These are phyloP conservation scores for Platanthera guangdongensis DNA, from an alignment of 106 monocot species.

Conservation along the genomic window DNA sequence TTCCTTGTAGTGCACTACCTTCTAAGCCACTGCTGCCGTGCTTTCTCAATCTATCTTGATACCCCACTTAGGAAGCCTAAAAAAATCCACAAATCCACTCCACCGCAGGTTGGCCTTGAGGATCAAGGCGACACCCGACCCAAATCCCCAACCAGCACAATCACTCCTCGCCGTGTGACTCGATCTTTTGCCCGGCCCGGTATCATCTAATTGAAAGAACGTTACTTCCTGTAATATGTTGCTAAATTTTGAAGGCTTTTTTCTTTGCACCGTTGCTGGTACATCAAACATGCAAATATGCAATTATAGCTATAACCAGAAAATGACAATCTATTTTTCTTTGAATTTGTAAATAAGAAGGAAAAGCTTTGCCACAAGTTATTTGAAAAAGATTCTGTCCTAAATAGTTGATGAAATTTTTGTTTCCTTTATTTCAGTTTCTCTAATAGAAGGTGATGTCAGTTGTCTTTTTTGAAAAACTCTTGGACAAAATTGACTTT, in stretches of 20 bases:
- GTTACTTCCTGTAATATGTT: neutral
- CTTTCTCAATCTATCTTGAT: too few relatives aligned
- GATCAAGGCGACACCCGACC: too few relatives aligned
- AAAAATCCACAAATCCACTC: too few relatives aligned
- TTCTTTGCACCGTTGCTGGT: neutral
- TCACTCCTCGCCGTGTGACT: too few relatives aligned
- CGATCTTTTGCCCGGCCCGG: too few relatives aligned
- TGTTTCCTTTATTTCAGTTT: neutral
- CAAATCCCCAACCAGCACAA: too few relatives aligned
- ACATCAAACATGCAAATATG: neutral
- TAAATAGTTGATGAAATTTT: neutral
- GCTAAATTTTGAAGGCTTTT: neutral
- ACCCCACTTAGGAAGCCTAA: too few relatives aligned
- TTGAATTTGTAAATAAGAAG: neutral
- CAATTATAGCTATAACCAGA: neutral
- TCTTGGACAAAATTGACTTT: conserved; percentile 1
- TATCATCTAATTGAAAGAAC: neutral
- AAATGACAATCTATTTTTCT: conserved; percentile 1
- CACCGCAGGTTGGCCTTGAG: too few relatives aligned
- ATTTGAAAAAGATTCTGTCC: neutral
- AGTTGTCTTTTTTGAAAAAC: neutral
- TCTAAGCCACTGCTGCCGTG: too few relatives aligned
- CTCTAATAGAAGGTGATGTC: neutral
- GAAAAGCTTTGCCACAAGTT: neutral
- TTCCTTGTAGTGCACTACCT: too few relatives aligned